Conservation (phyloP, 441 rosid species). For the Pelargonium cotyledonis region DNA sequence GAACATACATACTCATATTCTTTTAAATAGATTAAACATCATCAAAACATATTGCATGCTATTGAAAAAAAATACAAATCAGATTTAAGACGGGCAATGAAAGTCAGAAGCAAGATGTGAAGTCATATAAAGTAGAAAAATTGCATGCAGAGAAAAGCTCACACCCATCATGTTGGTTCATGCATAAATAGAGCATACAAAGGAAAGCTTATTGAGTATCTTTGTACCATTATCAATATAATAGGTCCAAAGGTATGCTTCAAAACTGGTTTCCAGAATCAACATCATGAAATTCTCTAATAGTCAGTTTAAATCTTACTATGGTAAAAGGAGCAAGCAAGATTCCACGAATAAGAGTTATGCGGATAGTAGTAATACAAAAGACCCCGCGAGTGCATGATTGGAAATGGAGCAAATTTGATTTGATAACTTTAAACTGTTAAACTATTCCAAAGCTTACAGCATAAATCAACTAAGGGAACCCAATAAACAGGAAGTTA, state of each 20-base stretch:
- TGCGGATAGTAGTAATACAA: neutral
- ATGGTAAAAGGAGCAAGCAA: neutral
- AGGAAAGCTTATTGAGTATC: neutral
- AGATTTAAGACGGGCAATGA: too few relatives aligned
- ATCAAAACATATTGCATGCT: neutral
- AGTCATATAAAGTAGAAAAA: neutral
- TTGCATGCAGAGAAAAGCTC: constrained; percentile 1
- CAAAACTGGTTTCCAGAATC: neutral
- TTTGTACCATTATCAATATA: neutral
- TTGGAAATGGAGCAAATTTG: neutral
- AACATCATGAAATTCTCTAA: neutral
- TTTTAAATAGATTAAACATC: neutral
- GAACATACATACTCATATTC: neutral
- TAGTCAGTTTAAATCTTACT: neutral
- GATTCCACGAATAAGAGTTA: neutral
- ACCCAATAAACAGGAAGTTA: neutral
- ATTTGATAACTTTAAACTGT: neutral
- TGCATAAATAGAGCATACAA: neutral
- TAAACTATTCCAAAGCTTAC: too few relatives aligned
- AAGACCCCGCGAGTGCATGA: neutral
- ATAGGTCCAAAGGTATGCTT: neutral
- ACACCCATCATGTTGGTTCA: neutral
- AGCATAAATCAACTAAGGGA: neutral
- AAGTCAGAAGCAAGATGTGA: too few relatives aligned
- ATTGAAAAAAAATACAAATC: too few relatives aligned